Base-by-base conservation (phyloP, 352 stramenopile genomes). In the Phytophthora aleatoria region DNA sequence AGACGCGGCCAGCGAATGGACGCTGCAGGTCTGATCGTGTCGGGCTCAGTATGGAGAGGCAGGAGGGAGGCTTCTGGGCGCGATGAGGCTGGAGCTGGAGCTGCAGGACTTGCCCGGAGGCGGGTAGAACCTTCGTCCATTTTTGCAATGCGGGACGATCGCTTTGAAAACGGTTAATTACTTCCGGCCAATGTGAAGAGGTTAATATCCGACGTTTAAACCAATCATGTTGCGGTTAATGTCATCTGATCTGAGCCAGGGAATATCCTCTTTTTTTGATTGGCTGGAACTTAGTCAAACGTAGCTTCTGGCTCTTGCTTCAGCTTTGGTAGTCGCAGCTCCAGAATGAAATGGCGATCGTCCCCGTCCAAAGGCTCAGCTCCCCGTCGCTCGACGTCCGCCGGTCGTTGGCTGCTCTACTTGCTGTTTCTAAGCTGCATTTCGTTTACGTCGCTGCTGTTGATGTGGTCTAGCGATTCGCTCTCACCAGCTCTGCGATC, bases 321-420 rank as follows among this genome's bases (percentile, higher is more conserved):
- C 24, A 24, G 12, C 10, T 56, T 57, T 33, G 20, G 11, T 43
- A 49, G 43, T 57, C 41, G 30, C 10, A 13, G 3, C 28, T 35
- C 20, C 44, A 41, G n/a, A 47, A 71, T 71, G 57, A 9, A 1
- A 56, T 60, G 35, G 61, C 51, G 52, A 64, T 65, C 62, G 28
- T 26, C 57, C n/a, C 24, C 54, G 16, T 5, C 8, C 30, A 54
- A 47, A 20, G 58, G 35, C 30, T 61, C 58, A n/a, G 15, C 47
- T 58, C 35, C 15, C 43, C 16, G 55, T 50, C 52, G 8, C n/a
- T 20, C 48, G 36, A 44, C 16, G 16, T 50, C 42, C 9, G n/a
- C 50, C 2, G 28, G 35, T 36, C 63, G 57, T 0, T 67, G 63
- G 63, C 27, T 71, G 15, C 13, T 55, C 4, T 62, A 39, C 26